These are phyloP conservation scores for Plasmopara viticola DNA, from an alignment of 352 stramenopile genomes.

Conservation along the genomic window DNA sequence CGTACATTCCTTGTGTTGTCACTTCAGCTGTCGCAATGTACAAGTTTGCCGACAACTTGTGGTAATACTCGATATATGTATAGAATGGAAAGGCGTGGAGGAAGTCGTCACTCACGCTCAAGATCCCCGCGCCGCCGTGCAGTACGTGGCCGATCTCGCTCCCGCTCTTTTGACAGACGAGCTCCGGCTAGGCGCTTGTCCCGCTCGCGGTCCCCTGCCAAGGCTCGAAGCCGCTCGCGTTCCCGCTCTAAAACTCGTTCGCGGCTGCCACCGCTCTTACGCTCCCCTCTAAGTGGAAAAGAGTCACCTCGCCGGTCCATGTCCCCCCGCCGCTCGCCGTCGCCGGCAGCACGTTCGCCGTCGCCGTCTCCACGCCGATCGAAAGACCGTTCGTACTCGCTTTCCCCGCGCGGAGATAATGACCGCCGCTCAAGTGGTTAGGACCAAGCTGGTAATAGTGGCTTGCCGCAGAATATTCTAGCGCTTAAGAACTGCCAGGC, in stretches of 20 bases:
- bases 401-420: constrained; percentile 34
- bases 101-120: constrained; percentile 27
- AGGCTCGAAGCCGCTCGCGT: constrained; percentile 33
- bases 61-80: not conserved
- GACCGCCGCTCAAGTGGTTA: constrained; percentile 27
- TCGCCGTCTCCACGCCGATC: constrained; percentile 36
- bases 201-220: constrained; percentile 45
- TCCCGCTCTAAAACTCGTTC: constrained; percentile 34
- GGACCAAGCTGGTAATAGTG: not conserved
- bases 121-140: constrained; percentile 27
- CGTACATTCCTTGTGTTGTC: not conserved
- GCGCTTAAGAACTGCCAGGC: too few species aligned
- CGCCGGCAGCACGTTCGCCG: constrained; percentile 37
- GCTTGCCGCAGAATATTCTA: not conserved
- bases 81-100: constrained; percentile 31
- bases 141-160: constrained; percentile 35
- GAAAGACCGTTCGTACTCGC: constrained; percentile 44
- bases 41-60: not conserved
- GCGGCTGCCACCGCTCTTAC: constrained; percentile 32
- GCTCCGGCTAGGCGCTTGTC: constrained; percentile 37
- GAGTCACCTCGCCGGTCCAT: constrained; percentile 16
- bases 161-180: constrained; percentile 44
- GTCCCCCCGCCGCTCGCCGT: constrained; percentile 26
- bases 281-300: constrained; percentile 23
- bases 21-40: not conserved